A percentile compares a stretch with the other conserved stretches of the same genome.
phyloP scores from a whole-genome alignment of 177 flowering plant species.

The Vitis hybrid region DNA sequence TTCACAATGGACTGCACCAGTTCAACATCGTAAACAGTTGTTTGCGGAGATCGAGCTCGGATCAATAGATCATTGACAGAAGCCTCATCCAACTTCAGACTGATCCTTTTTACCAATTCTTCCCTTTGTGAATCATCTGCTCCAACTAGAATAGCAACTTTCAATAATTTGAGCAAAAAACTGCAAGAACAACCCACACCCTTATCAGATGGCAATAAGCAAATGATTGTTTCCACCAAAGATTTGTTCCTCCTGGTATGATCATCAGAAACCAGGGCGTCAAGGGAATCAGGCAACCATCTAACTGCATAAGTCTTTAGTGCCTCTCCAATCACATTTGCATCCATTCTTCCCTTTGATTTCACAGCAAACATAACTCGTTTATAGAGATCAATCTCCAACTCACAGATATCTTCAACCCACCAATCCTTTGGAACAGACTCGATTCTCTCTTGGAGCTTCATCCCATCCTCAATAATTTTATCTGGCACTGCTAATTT shows the following conservation, averaged over 20 bases:
- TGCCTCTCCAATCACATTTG: constrained; percentile 72
- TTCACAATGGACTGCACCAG: constrained; percentile 58
- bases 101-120: constrained; percentile 56
- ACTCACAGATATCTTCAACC: constrained; percentile 90
- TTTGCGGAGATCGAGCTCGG: constrained; percentile 54
- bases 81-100: constrained; percentile 70
- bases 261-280: constrained; percentile 52
- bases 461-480: constrained; percentile 30
- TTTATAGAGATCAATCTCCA: constrained; percentile 78
- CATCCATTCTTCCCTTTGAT: constrained; percentile 80
- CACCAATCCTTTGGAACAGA: constrained; percentile 90
- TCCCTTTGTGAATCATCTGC: constrained; percentile 53
- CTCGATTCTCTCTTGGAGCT: constrained; percentile 27
- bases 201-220: constrained; percentile 64
- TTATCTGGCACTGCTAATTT: constrained; percentile 42
- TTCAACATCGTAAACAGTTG: constrained; percentile 63
- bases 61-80: constrained; percentile 67
- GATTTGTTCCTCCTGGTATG: constrained; percentile 45
- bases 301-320: constrained; percentile 62
- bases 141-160: constrained; percentile 66
- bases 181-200: constrained; percentile 67
- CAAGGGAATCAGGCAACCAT: constrained; percentile 79
- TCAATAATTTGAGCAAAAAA: constrained; percentile 77
- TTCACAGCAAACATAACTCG: constrained; percentile 74
- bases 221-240: constrained; percentile 67